Percentiles rank a stretch among this genome's conserved stretches.
phyloP scores from a whole-genome alignment of 1,284 basidiomycete genomes.

The Phlebopus sp. region DNA sequence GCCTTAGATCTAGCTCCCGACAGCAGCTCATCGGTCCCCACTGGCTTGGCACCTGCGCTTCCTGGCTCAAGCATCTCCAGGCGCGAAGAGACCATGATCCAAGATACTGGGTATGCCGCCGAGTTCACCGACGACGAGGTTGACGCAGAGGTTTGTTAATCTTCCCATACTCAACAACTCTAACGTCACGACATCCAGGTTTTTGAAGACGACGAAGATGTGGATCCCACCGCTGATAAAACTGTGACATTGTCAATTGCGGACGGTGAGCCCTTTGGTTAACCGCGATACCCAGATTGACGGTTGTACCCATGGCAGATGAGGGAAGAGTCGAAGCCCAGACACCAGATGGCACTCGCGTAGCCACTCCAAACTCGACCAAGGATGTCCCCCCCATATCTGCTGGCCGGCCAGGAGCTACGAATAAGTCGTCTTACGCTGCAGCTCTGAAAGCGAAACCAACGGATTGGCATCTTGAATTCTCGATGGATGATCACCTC shows the following conservation, averaged over 20 bases:
- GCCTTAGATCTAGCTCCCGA: constrained; percentile 20
- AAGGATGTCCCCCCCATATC: constrained; percentile 37
- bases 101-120: constrained; percentile 61
- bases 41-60: constrained; percentile 18
- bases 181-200: constrained; percentile 38
- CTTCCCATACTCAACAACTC: neutral
- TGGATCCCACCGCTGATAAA: constrained; percentile 71
- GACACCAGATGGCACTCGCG: constrained; percentile 92
- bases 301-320: constrained; percentile 44
- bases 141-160: constrained; percentile 56
- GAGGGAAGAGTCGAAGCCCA: constrained; percentile 91
- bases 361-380: constrained; percentile 78
- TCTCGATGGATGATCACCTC: constrained; percentile 84
- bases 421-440: constrained; percentile 79
- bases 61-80: constrained; percentile 17
- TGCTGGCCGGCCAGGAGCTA: constrained; percentile 40
- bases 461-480: constrained; percentile 95
- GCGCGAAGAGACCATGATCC: constrained; percentile 52
- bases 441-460: constrained; percentile 91
- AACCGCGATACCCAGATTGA: neutral
- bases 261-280: constrained; percentile 54
- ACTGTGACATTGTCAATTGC: constrained; percentile 83
- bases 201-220: constrained; percentile 71
- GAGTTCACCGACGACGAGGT: constrained; percentile 82
- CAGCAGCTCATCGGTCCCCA: constrained; percentile 22